These are phyloP conservation scores for Exophiala xenobiotica DNA, from an alignment of 2,329 filamentous ascomycete genomes.

Conservation along the genomic window DNA sequence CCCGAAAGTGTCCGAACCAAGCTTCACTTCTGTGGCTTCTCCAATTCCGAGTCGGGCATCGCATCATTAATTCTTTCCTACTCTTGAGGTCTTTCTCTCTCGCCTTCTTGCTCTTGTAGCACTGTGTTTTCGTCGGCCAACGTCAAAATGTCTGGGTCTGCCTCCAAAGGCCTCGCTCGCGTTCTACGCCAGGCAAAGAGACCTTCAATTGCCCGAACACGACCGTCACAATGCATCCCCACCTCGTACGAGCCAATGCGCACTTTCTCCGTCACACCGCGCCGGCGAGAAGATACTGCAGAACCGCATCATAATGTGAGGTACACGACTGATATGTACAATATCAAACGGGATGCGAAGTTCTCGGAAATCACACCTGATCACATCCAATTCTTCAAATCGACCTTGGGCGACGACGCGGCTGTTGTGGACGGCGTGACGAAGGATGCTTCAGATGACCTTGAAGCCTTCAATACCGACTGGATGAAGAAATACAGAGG, in stretches of 20 bases:
- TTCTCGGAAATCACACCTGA: constrained; percentile 70
- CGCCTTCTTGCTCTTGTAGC: neutral
- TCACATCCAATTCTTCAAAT: constrained; percentile 79
- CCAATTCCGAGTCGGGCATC: too few species aligned
- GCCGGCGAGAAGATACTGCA: constrained; percentile 19
- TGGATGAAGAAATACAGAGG: constrained; percentile 99
- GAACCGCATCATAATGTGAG: constrained; percentile 48
- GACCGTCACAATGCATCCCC: constrained; percentile 8
- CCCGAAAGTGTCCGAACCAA: too few species aligned
- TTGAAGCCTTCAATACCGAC: constrained; percentile 91
- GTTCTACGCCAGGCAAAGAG: constrained; percentile 16
- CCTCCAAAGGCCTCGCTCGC: constrained; percentile 16
- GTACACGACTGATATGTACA: constrained; percentile 77
- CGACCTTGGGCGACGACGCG: constrained; percentile 73
- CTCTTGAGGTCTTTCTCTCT: too few species aligned
- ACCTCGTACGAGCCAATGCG: constrained; percentile 12
- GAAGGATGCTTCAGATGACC: constrained; percentile 70
- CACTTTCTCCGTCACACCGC: constrained; percentile 19
- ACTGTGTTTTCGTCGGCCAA: neutral
- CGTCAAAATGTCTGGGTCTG: constrained; percentile 15
- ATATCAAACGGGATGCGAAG: constrained; percentile 73
- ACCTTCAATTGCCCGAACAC: constrained; percentile 13
- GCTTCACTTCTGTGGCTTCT: too few species aligned
- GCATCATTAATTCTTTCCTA: too few species aligned
- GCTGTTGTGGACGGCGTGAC: constrained; percentile 83